Evolutionary conservation across 768 basidiomycete genomes (phyloP), one percentile per base, ranked within the genome.

Genomic region (Hebeloma cylindrosporum): DNA sequence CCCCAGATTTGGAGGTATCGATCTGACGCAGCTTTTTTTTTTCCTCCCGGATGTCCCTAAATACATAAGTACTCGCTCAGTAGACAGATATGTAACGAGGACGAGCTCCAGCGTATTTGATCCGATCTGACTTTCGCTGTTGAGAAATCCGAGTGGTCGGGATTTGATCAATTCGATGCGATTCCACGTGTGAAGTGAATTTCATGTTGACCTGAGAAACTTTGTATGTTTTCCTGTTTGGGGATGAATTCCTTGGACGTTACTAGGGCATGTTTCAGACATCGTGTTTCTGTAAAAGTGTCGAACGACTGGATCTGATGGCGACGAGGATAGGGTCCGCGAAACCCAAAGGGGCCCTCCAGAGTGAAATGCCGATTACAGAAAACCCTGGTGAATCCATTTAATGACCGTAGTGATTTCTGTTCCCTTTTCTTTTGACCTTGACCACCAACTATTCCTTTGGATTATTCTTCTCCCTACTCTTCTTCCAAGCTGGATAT

Each of bases 401-500:
- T 63, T 64, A 66, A 66, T 63, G 61, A 59, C 66, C 57, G 53
- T 57, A 54, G 51, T 61, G 51, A 52, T 57, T 59, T 52, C 50
- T 61, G 43, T 52, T 52, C 57, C 57, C 55, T 60, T 58, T 59
- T n/a, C n/a, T 56, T 59, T 53, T 45, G 45, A 49, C 41, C 43
- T 58, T 53, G 56, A 57, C 58, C 63, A 62, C 58, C 60, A 58
- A 43, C 59, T 51, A 52, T 43, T 48, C 35, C 35, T 35, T 29
- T 42, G 20, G 29, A 37, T 51, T 38, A 46, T 43, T 50, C 46
- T 50, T 50, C 51, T 50, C 46, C 48, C 55, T 61, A 54, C 41
- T 47, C 51, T 54, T 50, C 58, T 60, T 63, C 60, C 56, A 56
- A 48, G 25, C 47, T 42, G 40, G 58, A 60, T 61, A 77, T 77